Evolutionary conservation across 129 eudicot species (phyloP).

Genomic region (Gnaphalium uliginosum): DNA sequence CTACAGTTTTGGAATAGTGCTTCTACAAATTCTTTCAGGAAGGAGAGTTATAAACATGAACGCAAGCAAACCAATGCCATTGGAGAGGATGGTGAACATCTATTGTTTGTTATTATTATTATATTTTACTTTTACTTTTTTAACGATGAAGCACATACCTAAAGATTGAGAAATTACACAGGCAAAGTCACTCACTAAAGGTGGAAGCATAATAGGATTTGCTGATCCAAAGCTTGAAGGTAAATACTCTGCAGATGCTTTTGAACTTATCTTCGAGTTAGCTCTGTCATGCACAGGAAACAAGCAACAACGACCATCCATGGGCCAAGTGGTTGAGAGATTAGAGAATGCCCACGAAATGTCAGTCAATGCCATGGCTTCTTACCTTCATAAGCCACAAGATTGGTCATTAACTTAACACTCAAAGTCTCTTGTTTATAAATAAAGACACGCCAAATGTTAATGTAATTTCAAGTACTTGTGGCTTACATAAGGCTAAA

Average conservation of each 20-base stretch:
- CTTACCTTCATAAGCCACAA: conserved; percentile 39
- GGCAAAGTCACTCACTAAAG: conserved; percentile 56
- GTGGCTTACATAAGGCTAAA: not conserved
- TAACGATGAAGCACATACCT: not conserved
- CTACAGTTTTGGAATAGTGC: conserved; percentile 64
- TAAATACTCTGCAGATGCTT: conserved; percentile 54
- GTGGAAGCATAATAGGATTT: conserved; percentile 47
- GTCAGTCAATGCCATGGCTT: conserved; percentile 38
- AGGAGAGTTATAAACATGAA: conserved; percentile 64
- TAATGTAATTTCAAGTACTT: conserved; percentile 18
- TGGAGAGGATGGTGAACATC: conserved; percentile 48
- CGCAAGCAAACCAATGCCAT: conserved; percentile 53
- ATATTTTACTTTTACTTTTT: not conserved
- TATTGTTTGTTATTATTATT: not conserved
- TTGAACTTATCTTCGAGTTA: conserved; percentile 41
- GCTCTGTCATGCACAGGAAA: conserved; percentile 57
- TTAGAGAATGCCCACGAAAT: conserved; percentile 53
- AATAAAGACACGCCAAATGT: conserved; percentile 1
- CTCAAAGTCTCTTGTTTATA: not conserved
- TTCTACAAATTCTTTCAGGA: conserved; percentile 65
- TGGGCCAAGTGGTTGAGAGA: conserved; percentile 42
- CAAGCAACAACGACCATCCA: conserved; percentile 55
- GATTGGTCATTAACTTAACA: conserved; percentile 19
- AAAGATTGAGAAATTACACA: conserved; percentile 22
- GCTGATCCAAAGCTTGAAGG: conserved; percentile 59